Evolutionary conservation across 2,329 filamentous ascomycete genomes (phyloP).

Genomic region (Beauveria rudraprayagi): DNA sequence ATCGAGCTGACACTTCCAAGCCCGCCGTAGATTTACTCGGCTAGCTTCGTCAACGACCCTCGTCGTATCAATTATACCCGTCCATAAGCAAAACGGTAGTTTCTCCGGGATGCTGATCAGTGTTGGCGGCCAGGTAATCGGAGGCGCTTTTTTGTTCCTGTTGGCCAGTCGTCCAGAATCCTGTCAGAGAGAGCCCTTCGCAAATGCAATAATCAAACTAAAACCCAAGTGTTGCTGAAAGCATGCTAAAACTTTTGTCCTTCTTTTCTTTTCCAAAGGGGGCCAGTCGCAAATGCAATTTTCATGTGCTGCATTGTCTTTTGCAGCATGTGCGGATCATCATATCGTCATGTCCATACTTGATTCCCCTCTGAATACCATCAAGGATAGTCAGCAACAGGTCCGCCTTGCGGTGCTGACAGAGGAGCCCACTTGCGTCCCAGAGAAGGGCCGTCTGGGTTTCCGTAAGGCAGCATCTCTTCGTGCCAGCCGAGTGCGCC

Average conservation of each 20-base stretch:
- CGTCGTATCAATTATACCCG: neutral
- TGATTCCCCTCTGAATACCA: neutral
- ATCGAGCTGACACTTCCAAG: neutral
- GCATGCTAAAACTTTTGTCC: conserved; percentile 6
- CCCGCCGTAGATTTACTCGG: neutral
- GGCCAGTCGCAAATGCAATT: conserved; percentile 3
- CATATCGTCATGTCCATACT: conserved; percentile 5
- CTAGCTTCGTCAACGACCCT: neutral
- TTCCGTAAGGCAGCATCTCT: conserved; percentile 28
- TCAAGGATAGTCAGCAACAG: conserved; percentile 26
- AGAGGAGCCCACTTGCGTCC: conserved; percentile 38
- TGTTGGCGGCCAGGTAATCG: neutral
- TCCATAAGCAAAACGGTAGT: neutral
- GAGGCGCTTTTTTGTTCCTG: neutral
- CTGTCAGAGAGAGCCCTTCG: neutral
- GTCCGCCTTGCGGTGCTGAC: conserved; percentile 17
- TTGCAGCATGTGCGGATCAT: neutral
- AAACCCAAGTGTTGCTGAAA: conserved; percentile 4
- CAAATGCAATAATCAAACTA: conserved; percentile 6
- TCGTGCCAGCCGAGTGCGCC: conserved; percentile 43
- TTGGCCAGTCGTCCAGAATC: neutral
- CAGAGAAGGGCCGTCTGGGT: conserved; percentile 34
- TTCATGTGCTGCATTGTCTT: neutral
- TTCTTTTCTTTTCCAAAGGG: neutral
- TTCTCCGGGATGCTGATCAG: neutral